Evolutionary conservation across 495 filamentous ascomycete species (phyloP).

Genomic region (Hypoxylon intermedium): DNA sequence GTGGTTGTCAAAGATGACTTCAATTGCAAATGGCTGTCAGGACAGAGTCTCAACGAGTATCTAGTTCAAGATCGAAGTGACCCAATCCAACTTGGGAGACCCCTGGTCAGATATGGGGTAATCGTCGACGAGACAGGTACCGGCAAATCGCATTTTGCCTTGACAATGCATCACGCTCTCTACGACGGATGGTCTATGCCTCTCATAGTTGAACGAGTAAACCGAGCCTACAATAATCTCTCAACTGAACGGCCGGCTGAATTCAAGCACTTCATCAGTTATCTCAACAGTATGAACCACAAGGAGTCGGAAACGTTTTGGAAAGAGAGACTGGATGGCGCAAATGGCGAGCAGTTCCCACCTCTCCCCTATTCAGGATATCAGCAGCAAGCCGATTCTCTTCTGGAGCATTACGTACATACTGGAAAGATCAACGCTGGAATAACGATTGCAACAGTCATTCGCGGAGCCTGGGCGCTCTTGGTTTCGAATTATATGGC

Average conservation of each 20-base stretch:
- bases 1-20: constrained; percentile 60
- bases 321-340: constrained; percentile 56
- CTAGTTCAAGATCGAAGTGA: constrained; percentile 52
- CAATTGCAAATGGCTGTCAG: constrained; percentile 55
- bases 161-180: constrained; percentile 71
- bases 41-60: constrained; percentile 53
- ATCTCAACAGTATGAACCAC: constrained; percentile 48
- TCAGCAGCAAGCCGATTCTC: constrained; percentile 59
- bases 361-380: constrained; percentile 61
- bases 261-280: constrained; percentile 55
- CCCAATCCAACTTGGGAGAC: constrained; percentile 61
- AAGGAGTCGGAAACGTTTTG: constrained; percentile 48
- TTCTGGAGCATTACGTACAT: constrained; percentile 59
- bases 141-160: constrained; percentile 57
- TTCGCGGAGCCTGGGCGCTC: constrained; percentile 69
- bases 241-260: constrained; percentile 53
- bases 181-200: constrained; percentile 74
- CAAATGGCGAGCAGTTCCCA: constrained; percentile 64
- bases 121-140: constrained; percentile 47
- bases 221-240: constrained; percentile 45
- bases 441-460: constrained; percentile 64
- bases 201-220: constrained; percentile 62
- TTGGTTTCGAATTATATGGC: constrained; percentile 61
- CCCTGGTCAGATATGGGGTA: constrained; percentile 62
- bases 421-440: constrained; percentile 45